Evolutionary conservation across 768 basidiomycete species (phyloP).

Genomic region (Neoboletus brunneissimus): DNA sequence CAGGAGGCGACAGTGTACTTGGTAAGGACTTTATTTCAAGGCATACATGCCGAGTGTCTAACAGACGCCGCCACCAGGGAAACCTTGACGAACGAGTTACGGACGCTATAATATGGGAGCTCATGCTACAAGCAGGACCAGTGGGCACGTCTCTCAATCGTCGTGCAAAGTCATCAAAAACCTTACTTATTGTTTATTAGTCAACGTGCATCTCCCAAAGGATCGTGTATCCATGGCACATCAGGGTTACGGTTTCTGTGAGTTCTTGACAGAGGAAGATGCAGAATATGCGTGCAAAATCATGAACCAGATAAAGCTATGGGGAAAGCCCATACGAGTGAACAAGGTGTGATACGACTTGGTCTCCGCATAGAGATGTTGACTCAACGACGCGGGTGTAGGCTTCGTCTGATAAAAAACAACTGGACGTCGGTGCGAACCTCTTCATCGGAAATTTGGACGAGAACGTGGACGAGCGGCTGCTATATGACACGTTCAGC

Average conservation of each 20-base stretch:
- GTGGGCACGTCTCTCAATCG: conserved; percentile 63
- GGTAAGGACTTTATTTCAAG: conserved; percentile 36
- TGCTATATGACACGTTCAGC: conserved; percentile 93
- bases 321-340: conserved; percentile 97
- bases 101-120: conserved; percentile 94
- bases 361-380: background rate
- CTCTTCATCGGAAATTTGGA: conserved; percentile 95
- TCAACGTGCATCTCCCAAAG: conserved; percentile 97
- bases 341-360: conserved; percentile 76
- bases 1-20: conserved; percentile 91
- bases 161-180: background rate
- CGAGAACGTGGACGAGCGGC: conserved; percentile 89
- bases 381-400: conserved; percentile 33
- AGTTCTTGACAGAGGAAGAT: conserved; percentile 98
- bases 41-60: background rate
- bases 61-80: conserved; percentile 50
- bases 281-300: conserved; percentile 99
- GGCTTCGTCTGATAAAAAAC: conserved; percentile 98
- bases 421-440: conserved; percentile 96
- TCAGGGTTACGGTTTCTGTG: conserved; percentile 99
- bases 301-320: conserved; percentile 99
- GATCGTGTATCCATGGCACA: conserved; percentile 98
- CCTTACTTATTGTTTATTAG: conserved; percentile 38
- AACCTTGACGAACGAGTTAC: conserved; percentile 95
- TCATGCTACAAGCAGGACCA: conserved; percentile 99